Evolutionary conservation across 1,284 basidiomycete genomes (phyloP), one percentile per base, ranked within the genome.

Genomic region (Ganoderma leucocontextum): DNA sequence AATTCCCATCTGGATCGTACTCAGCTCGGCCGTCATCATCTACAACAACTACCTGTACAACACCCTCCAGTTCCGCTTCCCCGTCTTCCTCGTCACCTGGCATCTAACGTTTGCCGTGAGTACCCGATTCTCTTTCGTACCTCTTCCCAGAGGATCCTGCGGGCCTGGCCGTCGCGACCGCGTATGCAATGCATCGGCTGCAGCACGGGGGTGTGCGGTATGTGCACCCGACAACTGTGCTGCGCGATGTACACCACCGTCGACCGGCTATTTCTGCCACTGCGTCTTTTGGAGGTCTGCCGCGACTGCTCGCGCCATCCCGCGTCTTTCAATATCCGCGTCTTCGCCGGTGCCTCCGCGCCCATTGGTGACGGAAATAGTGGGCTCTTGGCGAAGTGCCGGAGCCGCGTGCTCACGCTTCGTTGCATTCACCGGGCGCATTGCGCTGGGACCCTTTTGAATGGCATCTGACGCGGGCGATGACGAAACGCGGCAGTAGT

Each of bases 41-140:
- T 98, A 98, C 89, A 99, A 99, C 88, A 97, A 96, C 81, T 93
- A 94, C 78, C 83, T 98, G 78, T 96, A 96, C 83, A 91, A 92
- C 79, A 88, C 86, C 64, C 88, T 95, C 75, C 81, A 91, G 72
- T 97, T 97, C 85, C 88, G 88, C 74, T 97, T 84, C 83, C 95
- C 95, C 52, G 92, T 96, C 73, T 96, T 96, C 82, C 87, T 94
- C 64, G 95, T 95, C 67, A 96, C 95, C 67, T 96, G 87, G 87
- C 95, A 95, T 80, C 85, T 96, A 49, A 84, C 87, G 42, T 96
- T 97, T 77, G 93, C 96, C 33, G 92, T 93, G 73, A 79, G 90
- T 85, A 58, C 57, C 74, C 76, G 0, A 22, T 47, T 36, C 58
- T 22, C 22, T 35, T 19, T 39, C 39, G 7, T 53, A 10, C 38